Conservation (phyloP, 805 yeast species). For the Candida pseudofarinosa region DNA sequence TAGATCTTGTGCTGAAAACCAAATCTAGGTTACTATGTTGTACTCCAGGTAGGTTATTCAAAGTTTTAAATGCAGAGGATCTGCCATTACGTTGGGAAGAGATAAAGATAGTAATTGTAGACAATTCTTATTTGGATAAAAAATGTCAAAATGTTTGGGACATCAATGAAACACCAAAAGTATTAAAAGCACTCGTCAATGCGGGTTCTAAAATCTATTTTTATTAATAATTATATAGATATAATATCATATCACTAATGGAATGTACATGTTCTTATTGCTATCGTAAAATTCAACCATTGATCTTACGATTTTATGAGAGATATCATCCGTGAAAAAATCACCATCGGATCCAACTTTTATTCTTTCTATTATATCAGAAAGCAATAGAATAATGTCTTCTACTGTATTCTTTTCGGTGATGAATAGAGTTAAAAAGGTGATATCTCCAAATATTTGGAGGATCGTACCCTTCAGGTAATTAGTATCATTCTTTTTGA, state of each 20-base stretch:
- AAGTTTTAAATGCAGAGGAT: constrained; percentile 43
- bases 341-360: neutral
- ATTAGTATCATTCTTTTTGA: neutral
- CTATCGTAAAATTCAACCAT: constrained; percentile 26
- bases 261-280: constrained; percentile 20
- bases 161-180: constrained; percentile 39
- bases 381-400: constrained; percentile 5
- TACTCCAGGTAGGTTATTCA: constrained; percentile 58
- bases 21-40: constrained; percentile 52
- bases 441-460: constrained; percentile 17
- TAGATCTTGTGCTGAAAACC: constrained; percentile 41
- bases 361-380: constrained; percentile 4
- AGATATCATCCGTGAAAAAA: constrained; percentile 11
- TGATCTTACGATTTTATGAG: constrained; percentile 15
- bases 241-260: constrained; percentile 15
- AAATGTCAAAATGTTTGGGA: constrained; percentile 64
- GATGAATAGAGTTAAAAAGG: constrained; percentile 16
- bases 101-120: constrained; percentile 54
- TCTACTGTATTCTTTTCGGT: neutral
- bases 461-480: neutral
- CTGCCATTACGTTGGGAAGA: constrained; percentile 37
- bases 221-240: constrained; percentile 27
- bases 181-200: constrained; percentile 38
- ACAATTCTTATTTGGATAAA: constrained; percentile 56
- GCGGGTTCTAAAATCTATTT: constrained; percentile 49